phyloP scores from a whole-genome alignment of 1,284 basidiomycete genomes.

The Microbotryum intermedium region DNA sequence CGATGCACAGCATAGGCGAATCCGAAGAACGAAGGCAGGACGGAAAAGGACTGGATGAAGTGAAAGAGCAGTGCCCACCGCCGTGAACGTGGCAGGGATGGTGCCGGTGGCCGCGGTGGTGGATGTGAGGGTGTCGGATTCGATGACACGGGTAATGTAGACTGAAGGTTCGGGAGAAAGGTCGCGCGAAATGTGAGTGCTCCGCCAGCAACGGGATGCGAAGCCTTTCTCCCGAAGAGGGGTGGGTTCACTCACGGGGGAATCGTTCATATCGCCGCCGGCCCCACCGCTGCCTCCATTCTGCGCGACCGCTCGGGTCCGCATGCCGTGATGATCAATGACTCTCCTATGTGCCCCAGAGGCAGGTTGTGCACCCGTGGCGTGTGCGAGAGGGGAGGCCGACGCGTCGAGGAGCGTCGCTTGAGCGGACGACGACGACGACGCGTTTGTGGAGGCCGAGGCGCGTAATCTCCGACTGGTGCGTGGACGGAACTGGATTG shows the following conservation, averaged over 20 bases:
- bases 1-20: slow-evolving; percentile 27
- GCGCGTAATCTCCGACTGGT: too few relatives aligned
- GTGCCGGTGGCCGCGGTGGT: background rate
- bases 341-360: background rate
- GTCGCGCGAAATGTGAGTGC: background rate
- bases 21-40: slow-evolving; percentile 26
- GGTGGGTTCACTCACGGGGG: background rate
- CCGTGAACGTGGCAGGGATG: slow-evolving; percentile 2
- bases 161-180: background rate
- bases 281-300: background rate
- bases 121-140: too few relatives aligned
- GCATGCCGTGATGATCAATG: background rate
- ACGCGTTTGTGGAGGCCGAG: too few relatives aligned
- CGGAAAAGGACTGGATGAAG: slow-evolving; percentile 25
- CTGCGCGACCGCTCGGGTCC: background rate
- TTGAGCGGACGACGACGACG: too few relatives aligned
- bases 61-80: slow-evolving; percentile 16
- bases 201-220: background rate
- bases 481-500: too few relatives aligned
- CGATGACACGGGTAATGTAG: background rate
- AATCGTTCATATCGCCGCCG: background rate
- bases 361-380: background rate
- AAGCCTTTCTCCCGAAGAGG: background rate
- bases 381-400: too few relatives aligned
- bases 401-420: too few relatives aligned